Evolutionary conservation across 2,329 filamentous ascomycete genomes (phyloP).

Genomic region (Niveomyces coronatus): DNA sequence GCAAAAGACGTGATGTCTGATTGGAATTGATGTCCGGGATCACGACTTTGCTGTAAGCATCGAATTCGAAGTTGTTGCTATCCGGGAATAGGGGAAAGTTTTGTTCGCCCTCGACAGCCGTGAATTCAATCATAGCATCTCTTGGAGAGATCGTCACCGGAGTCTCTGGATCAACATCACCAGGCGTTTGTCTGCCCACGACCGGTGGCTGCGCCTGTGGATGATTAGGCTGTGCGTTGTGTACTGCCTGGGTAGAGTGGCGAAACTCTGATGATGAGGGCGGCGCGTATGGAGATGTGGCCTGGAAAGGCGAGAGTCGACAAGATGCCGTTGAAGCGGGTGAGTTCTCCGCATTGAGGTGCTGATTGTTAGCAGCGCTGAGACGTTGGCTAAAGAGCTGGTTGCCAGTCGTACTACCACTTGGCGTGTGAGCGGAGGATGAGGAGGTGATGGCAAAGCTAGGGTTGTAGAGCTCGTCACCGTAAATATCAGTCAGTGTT

Average conservation of each 20-base stretch:
- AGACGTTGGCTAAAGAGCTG: constrained; percentile 65
- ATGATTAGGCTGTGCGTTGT: no score
- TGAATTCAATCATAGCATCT: constrained; percentile 79
- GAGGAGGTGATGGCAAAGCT: constrained; percentile 49
- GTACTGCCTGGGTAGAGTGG: constrained; percentile 34
- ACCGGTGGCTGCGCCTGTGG: constrained; percentile 49
- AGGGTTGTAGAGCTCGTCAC: constrained; percentile 76
- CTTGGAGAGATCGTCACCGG: constrained; percentile 92
- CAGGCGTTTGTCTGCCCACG: constrained; percentile 29
- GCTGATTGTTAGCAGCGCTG: constrained; percentile 67
- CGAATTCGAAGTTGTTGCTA: constrained; percentile 34
- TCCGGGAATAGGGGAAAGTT: constrained; percentile 66
- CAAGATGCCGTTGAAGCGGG: constrained; percentile 40
- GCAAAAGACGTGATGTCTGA: constrained; percentile 11
- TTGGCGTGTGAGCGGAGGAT: constrained; percentile 36
- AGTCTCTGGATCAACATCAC: constrained; percentile 34
- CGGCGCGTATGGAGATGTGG: constrained; percentile 53
- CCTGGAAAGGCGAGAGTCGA: constrained; percentile 72
- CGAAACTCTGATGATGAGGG: constrained; percentile 33
- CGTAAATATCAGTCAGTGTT: constrained; percentile 76
- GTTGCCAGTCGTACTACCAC: constrained; percentile 38
- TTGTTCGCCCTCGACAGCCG: constrained; percentile 59
- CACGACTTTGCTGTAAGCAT: constrained; percentile 27
- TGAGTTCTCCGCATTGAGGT: constrained; percentile 49
- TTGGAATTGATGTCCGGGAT: constrained; percentile 14